phyloP scores from a whole-genome alignment of 1,284 basidiomycete species.

The Ustanciosporium gigantosporum region DNA sequence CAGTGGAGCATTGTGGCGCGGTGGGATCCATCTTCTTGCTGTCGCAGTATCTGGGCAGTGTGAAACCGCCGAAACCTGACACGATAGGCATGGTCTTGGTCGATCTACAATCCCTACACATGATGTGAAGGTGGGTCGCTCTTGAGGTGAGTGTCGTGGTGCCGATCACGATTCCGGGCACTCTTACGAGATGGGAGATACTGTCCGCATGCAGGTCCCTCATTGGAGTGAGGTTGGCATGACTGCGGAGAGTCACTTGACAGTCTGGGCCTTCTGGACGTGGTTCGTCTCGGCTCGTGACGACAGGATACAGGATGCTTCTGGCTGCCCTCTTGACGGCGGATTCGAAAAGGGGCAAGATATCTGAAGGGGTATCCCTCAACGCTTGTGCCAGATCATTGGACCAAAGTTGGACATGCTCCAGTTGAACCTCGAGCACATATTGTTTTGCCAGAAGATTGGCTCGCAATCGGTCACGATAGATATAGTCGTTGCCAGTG shows the following conservation, averaged over 20 bases:
- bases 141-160: slow-evolving; percentile 90
- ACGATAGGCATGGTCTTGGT: slow-evolving; percentile 72
- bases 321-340: slow-evolving; percentile 56
- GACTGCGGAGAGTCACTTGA: slow-evolving; percentile 85
- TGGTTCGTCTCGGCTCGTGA: slow-evolving; percentile 34
- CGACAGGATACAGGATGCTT: slow-evolving; percentile 57
- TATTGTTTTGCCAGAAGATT: slow-evolving; percentile 89
- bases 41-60: slow-evolving; percentile 55
- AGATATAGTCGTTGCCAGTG: slow-evolving; percentile 56
- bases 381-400: slow-evolving; percentile 89
- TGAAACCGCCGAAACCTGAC: slow-evolving; percentile 81
- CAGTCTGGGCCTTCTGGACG: slow-evolving; percentile 69
- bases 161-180: slow-evolving; percentile 98
- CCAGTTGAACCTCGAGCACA: slow-evolving; percentile 87
- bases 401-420: slow-evolving; percentile 86
- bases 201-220: slow-evolving; percentile 81
- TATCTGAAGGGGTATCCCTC: slow-evolving; percentile 84
- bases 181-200: slow-evolving; percentile 91
- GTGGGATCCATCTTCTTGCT: slow-evolving; percentile 58
- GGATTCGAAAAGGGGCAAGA: slow-evolving; percentile 71
- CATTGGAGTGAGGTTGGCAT: slow-evolving; percentile 85
- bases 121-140: slow-evolving; percentile 86
- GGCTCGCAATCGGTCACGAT: slow-evolving; percentile 83
- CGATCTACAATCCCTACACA: slow-evolving; percentile 86
- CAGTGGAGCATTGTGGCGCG: slow-evolving; percentile 88